Evolutionary conservation across 2,329 filamentous ascomycete species (phyloP), one percentile per base, ranked within the genome.

Genomic region (Pestalotiopsis sp.): DNA sequence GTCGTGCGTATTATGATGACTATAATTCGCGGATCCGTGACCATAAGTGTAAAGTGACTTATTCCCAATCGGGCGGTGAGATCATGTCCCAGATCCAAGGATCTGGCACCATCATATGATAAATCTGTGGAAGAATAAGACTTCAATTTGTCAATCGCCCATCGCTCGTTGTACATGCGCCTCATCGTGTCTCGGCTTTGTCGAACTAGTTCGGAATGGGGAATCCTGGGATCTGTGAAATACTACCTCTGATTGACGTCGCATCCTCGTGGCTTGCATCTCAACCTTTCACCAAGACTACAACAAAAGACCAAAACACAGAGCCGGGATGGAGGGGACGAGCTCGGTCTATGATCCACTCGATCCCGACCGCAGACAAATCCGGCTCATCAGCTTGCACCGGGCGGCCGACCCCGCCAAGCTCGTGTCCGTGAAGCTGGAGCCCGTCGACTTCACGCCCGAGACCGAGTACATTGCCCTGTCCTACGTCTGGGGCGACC

Each of bases 401-500:
- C 61, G 27, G 17, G 31, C 59, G 4, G 12, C 14, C 23, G 59
- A 62, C 20, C 23, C 14, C 59, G 7, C 11, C 25, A 39, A 39
- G 20, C 59, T 39, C 59, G 27, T 62, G 25, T 23, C 13, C 27
- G 41, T 41, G 23, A 41, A 57, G 14, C 63, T 65, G 6, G 12
- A n/a, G 20, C 31, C 49, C 6, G 63, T 57, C 2, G 3, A 9
- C 3, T 12, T 36, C 20, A 27, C 14, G 12, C 4, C 31, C n/a
- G 23, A 27, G 17, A n/a, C 27, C 12, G n/a, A 57, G 6, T 65
- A 57, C 25, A 56, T 41, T n/a, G 63, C 63, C 13, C 63, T 65
- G 5, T 65, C 63, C 27, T 65, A 65, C 45, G 63, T 65, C 1
- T 65, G 63, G 63, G 63, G 63, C 63, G 25, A 57, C n/a, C 12